phyloP scores from a whole-genome alignment of 371 early-diverging fungal genomes.

The Mucor mucedo region DNA sequence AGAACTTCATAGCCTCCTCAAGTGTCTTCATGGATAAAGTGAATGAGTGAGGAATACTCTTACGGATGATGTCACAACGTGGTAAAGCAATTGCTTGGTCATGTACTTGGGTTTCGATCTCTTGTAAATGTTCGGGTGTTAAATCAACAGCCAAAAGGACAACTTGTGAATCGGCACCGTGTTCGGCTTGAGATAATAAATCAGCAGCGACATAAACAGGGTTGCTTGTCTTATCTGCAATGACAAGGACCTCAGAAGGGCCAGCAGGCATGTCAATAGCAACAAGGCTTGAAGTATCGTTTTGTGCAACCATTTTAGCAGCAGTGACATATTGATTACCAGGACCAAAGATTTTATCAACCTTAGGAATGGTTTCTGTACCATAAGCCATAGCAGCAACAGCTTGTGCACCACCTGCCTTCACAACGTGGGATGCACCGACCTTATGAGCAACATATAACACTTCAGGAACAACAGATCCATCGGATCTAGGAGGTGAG shows the following conservation, averaged over 20 bases:
- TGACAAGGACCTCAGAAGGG: slow-evolving; percentile 95
- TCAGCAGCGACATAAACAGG: slow-evolving; percentile 95
- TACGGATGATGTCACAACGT: slow-evolving; percentile 87
- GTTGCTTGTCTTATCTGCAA: slow-evolving; percentile 85
- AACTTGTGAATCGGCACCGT: slow-evolving; percentile 95
- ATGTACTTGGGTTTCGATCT: slow-evolving; percentile 80
- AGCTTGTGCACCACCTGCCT: slow-evolving; percentile 98
- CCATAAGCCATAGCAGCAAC: slow-evolving; percentile 99
- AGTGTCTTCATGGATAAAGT: slow-evolving; percentile 69
- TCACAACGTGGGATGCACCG: slow-evolving; percentile 87
- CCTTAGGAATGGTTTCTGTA: slow-evolving; percentile 94
- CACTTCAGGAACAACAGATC: slow-evolving; percentile 92
- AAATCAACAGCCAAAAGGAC: slow-evolving; percentile 90
- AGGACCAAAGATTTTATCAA: slow-evolving; percentile 98
- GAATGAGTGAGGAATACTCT: slow-evolving; percentile 86
- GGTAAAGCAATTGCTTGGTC: slow-evolving; percentile 87
- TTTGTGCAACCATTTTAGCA: slow-evolving; percentile 96
- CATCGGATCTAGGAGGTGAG: slow-evolving; percentile 94
- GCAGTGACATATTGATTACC: slow-evolving; percentile 99
- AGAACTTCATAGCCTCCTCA: slow-evolving; percentile 85
- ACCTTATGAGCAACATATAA: slow-evolving; percentile 97
- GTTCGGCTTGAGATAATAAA: slow-evolving; percentile 96
- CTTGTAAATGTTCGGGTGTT: slow-evolving; percentile 62
- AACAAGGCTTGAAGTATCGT: slow-evolving; percentile 89
- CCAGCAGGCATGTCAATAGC: slow-evolving; percentile 99